A percentile compares a stretch with the other conserved stretches of the same genome.
These are phyloP conservation scores for Pseudovirgaria hyperparasitica DNA, from an alignment of 2,329 filamentous ascomycete genomes.

Conservation along the genomic window DNA sequence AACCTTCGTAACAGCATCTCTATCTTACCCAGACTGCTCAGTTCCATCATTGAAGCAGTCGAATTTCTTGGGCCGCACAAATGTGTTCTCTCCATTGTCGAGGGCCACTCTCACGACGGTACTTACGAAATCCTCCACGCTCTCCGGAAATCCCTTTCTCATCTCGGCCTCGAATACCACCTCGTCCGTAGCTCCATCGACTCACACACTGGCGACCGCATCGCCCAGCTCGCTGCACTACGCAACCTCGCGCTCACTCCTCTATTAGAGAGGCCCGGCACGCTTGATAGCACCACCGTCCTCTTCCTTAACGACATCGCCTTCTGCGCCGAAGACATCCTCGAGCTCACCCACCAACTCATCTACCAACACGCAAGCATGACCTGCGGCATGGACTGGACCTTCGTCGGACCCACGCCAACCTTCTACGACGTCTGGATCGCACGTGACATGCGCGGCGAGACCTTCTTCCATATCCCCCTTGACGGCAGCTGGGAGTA, in stretches of 20 bases:
- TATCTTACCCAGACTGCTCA: conserved; percentile 39
- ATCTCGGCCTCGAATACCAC: conserved; percentile 27
- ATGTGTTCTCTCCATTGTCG: conserved; percentile 43
- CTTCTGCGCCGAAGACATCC: conserved; percentile 36
- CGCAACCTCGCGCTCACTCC: conserved; percentile 42
- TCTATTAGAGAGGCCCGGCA: conserved; percentile 48
- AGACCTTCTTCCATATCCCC: conserved; percentile 43
- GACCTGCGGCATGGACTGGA: conserved; percentile 49
- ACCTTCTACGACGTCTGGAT: conserved; percentile 49
- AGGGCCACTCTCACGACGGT: conserved; percentile 43
- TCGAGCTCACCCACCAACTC: conserved; percentile 43
- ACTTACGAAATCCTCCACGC: conserved; percentile 37
- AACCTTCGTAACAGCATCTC: conserved; percentile 34
- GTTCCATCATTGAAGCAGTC: conserved; percentile 38
- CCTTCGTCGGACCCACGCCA: conserved; percentile 28
- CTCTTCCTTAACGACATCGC: conserved; percentile 78
- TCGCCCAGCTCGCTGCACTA: conserved; percentile 35
- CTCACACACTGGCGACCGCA: conserved; percentile 29
- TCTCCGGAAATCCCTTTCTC: conserved; percentile 26
- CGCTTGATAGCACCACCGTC: conserved; percentile 85
- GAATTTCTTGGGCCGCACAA: conserved; percentile 36
- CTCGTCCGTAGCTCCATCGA: conserved; percentile 32
- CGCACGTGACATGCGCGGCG: conserved; percentile 38
- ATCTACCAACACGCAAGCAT: conserved; percentile 36
- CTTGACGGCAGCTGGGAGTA: conserved; percentile 34